Evolutionary conservation across 495 filamentous ascomycete genomes (phyloP), one percentile per base, ranked within the genome.

Genomic region (Penicillium turbatum): DNA sequence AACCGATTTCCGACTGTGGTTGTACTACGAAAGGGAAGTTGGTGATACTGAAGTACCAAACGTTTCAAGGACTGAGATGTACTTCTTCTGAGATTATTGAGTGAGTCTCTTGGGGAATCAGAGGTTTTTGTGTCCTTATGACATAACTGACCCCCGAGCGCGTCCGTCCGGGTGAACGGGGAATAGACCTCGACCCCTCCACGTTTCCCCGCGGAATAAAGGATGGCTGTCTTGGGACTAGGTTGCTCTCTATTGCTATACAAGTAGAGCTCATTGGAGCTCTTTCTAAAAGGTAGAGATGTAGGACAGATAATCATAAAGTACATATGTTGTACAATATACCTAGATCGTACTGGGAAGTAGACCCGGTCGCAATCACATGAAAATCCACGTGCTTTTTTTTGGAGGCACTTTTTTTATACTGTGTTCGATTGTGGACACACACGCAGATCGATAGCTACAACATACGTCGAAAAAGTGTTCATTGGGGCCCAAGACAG

Each of bases 141-240:
- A 39, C 15, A 19, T 46, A 40, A 32, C 41, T 21, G 41, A 45
- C 43, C 36, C 13, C 37, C 17, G 55, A 59, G 50, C 19, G 27
- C 35, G 53, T 45, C 50, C 43, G 48, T 43, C 48, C 64, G 64
- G 64, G 45, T 65, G 64, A 67, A 62, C 61, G 64, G 64, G 56
- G 60, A 55, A 61, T 37, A 44, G 53, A 24, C 21, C 39, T 43
- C 21, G 32, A 51, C 26, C 29, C 29, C 49, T 51, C 40, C 53
- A 51, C 48, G 51, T 63, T 63, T 53, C 48, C 54, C 61, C 50
- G 39, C 57, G 61, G 61, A 36, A 53, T 40, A 48, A 57, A 51
- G 61, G 61, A 60, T 45, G 48, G 10, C 48, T 19, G 21, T 26
- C 8, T 56, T 27, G 38, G 32, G 38, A 32, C 9, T 55, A 40